Evolutionary conservation across 495 filamentous ascomycete genomes (phyloP), one percentile per base, ranked within the genome.

Genomic region (Neurospora intermedia): DNA sequence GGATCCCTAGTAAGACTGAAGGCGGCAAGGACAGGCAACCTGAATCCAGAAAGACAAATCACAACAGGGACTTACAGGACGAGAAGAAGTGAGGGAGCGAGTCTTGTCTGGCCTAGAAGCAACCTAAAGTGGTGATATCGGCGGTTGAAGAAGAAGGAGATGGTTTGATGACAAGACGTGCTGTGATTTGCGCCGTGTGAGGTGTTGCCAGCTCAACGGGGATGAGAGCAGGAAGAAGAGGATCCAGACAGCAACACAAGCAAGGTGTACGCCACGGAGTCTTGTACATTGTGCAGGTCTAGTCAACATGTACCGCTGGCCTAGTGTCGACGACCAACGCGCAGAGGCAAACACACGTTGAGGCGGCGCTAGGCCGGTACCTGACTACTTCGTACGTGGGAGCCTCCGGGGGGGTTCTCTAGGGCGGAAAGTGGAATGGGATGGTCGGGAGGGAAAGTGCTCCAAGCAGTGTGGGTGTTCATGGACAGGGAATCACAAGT

Each of bases 31-130:
- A 38, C 45, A 41, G 20, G 71, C 54, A 62, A 62, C 23, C 48
- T 40, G 23, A 42, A 10, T 69, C 70, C 69, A 15, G 73, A 69
- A 66, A 54, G 71, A 62, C 73, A 72, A 69, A 74, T 71, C 69
- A 74, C 73, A 41, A 20, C 69, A 66, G 35, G 69, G 54, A 66
- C 54, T 66, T 66, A 46, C 73, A 71, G 41, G 70, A 43, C 39
- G 54, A 72, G 73, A 54, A 70, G 54, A 72, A 54, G 41, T 39
- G 43, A 72, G 73, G 73, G 73, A 73, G 71, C 40, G 71, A 69
- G 71, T 73, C 71, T 66, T 66, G 13, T 38, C 54, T 66, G 54
- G 27, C 27, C 54, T 66, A 27, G 27, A 66, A 66, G 54, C 54
- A 35, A 35, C 54, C 54, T 27, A 13, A 6, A 35, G 27, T 38